Evolutionary conservation across 352 stramenopile species (phyloP), one percentile per base, ranked within the genome.

Genomic region (Thraustochytrium striatum): DNA sequence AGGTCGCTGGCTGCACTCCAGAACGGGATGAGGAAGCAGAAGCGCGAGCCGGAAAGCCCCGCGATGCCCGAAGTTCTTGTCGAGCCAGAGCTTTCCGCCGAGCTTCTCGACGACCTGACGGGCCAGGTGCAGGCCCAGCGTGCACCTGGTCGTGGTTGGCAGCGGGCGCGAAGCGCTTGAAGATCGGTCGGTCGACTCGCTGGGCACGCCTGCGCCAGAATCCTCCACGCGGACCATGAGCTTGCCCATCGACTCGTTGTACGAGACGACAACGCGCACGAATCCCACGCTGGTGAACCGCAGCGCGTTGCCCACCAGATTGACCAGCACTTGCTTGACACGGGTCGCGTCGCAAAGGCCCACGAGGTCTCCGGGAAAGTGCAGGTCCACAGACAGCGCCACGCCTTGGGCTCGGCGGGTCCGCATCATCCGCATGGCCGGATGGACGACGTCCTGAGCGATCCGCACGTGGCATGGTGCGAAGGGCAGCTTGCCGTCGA

Each of bases 261-360:
- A 33, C n/a, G n/a, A n/a, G n/a, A n/a, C n/a, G n/a, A n/a, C n/a
- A 33, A 79, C 2, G 7, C 38, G 30, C 47, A 79, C 52, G 36
- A 79, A 79, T 28, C 69, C 69, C 2, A 32, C 3, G 8, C 9
- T 9, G 9, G 52, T 69, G 69, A 79, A 79, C 16, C 72, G 72
- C 32, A 50, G 72, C 3, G 69, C 69, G 30, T 79, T 79, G 25
- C n/a, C 72, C 25, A 52, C 69, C 2, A 79, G 9, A 39, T 79
- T 79, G 32, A 79, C 55, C 50, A 79, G 1, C 19, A 79, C 35
- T 35, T 79, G 69, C 50, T 79, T 79, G 36, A 79, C 28, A 19
- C 69, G 69, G 11, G 72, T 33, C 16, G 8, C 32, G 35, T 79
- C 69, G 3, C 38, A 30, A 8, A 50, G 9, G 39, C 58, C 65